Base-by-base conservation (phyloP, 2,329 filamentous ascomycete species). In the Metarhizium sp. region DNA sequence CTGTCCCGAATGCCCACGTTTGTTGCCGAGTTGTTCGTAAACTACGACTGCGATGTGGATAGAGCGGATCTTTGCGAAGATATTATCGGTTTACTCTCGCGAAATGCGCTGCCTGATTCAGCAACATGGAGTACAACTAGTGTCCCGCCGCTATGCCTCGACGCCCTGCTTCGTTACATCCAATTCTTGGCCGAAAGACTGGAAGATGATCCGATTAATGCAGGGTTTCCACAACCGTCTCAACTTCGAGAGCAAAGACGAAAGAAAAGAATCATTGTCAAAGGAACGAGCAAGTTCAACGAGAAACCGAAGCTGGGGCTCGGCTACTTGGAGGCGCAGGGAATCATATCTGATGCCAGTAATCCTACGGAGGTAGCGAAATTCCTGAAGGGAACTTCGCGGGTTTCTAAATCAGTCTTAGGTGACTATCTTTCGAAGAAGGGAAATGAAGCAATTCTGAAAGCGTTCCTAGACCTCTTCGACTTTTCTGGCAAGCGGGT, bases 91-190 rank as follows among this genome's bases (percentile, higher is more conserved):
- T 79, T 99, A 38, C 76, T 99, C 16, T 92, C 94, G 20, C 83
- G 94, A 57, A 99, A 96, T 68, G 94, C 94, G 2, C 88, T 99
- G 60, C 95, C 94, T 0, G 94, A 99, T 69, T 96, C 94, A 8
- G 94, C 92, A 6, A 96, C 92, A 6, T 99, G 94, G 94, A 99
- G 95, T 69, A 99, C 94, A 11, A 96, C 92, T 5, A 99, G 95
- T 67, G 95, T 99, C 1, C 94, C 94, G 16, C 94, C 94, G 0
- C 75, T 99, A 2, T 99, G 94, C 64, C 77, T 99, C 25, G 94
- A 99, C 72, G 91, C 94, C 10, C 76, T 99, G 11, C 77, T 99
- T 29, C 86, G 90, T 16, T 97, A 92, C 64, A 83, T 99, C 38
- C 92, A 96, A 66, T 96, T 90, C 61, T 87, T 99, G 60, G 88